Evolutionary conservation across 2,329 filamentous ascomycete genomes (phyloP).

Genomic region (Clathrospora elynae): DNA sequence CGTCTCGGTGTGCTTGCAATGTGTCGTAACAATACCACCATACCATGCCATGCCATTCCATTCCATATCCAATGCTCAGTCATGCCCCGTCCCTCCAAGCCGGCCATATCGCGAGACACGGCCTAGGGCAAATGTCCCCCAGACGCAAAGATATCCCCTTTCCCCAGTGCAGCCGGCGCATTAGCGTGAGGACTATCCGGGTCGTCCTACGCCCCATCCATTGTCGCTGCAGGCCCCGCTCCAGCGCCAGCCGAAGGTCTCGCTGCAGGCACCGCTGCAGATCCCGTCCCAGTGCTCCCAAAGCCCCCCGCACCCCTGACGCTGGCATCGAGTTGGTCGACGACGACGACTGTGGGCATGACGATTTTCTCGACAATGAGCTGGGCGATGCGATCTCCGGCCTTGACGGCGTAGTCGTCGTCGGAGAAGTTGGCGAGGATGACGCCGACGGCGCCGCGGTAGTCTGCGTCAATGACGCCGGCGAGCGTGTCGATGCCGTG

Average conservation of each 20-base stretch:
- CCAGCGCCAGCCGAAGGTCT: not conserved
- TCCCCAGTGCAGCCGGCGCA: too few species aligned
- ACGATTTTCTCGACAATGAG: slow-evolving; percentile 93
- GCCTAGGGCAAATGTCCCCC: too few species aligned
- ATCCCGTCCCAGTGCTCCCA: slow-evolving; percentile 48
- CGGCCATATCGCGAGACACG: too few species aligned
- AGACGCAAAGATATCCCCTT: not conserved
- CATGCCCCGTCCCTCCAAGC: too few species aligned
- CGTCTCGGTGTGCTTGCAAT: too few species aligned
- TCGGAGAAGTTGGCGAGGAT: slow-evolving; percentile 93
- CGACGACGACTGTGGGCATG: slow-evolving; percentile 89
- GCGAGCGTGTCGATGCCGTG: slow-evolving; percentile 96
- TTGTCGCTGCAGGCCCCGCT: not conserved
- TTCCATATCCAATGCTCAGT: too few species aligned
- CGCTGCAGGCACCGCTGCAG: slow-evolving; percentile 23
- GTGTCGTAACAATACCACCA: too few species aligned
- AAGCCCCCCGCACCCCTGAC: slow-evolving; percentile 79
- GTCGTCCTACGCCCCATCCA: not conserved
- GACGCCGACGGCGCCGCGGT: slow-evolving; percentile 91
- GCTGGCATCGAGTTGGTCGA: slow-evolving; percentile 85
- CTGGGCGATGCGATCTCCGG: slow-evolving; percentile 91
- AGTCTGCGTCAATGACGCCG: slow-evolving; percentile 97
- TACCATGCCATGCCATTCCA: too few species aligned
- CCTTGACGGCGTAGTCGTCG: slow-evolving; percentile 76
- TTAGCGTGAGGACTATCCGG: too few species aligned